Percentiles rank a stretch among this genome's conserved stretches.
phyloP scores from a whole-genome alignment of 495 filamentous ascomycete species.

The Penicillium taxi region DNA sequence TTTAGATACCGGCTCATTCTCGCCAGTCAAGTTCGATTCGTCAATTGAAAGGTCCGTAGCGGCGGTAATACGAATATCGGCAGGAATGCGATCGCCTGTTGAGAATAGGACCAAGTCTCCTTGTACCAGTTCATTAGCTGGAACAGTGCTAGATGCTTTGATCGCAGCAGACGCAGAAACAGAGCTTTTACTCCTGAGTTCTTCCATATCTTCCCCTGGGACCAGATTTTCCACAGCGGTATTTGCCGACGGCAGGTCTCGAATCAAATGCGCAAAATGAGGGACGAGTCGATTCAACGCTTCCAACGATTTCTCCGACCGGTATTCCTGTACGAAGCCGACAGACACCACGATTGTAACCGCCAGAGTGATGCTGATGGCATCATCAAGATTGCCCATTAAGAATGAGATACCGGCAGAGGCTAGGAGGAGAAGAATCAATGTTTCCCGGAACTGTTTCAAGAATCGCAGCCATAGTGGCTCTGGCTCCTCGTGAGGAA shows the following conservation, averaged over 20 bases:
- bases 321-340: constrained; percentile 94
- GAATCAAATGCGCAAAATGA: constrained; percentile 85
- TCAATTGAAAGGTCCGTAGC: constrained; percentile 86
- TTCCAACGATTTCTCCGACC: constrained; percentile 95
- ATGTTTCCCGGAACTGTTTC: constrained; percentile 89
- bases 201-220: constrained; percentile 39
- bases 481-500: constrained; percentile 88
- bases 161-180: constrained; percentile 48
- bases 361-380: constrained; percentile 86
- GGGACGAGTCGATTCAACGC: constrained; percentile 89
- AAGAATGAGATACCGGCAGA: constrained; percentile 86
- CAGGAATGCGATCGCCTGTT: constrained; percentile 92
- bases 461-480: constrained; percentile 90
- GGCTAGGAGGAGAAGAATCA: constrained; percentile 80
- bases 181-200: constrained; percentile 30
- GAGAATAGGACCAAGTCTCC: constrained; percentile 90
- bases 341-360: constrained; percentile 96
- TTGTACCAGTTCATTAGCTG: constrained; percentile 77
- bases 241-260: constrained; percentile 37
- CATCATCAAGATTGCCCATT: constrained; percentile 94
- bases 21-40: constrained; percentile 93
- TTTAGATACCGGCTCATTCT: constrained; percentile 87
- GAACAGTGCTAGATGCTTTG: constrained; percentile 70
- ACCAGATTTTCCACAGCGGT: constrained; percentile 15
- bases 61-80: constrained; percentile 89